These are phyloP conservation scores for Pseudonitzschia pungens DNA, from an alignment of 108 stramenopile genomes.

Conservation along the genomic window DNA sequence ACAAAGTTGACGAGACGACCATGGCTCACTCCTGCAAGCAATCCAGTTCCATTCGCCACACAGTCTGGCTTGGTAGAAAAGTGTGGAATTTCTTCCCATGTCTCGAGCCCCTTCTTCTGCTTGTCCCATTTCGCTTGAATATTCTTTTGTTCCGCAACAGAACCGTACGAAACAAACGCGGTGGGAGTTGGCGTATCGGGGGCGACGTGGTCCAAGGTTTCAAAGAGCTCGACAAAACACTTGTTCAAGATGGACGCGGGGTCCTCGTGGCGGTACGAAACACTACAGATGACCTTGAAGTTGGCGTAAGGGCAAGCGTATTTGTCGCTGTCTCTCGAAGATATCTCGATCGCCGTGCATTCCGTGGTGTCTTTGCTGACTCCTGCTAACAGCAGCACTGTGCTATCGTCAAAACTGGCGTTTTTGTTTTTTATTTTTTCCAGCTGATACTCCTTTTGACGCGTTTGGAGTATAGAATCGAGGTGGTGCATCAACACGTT, in stretches of 20 bases:
- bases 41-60: constrained; percentile 65
- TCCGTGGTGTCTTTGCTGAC: constrained; percentile 47
- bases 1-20: constrained; percentile 49
- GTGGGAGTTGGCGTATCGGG: constrained; percentile 73
- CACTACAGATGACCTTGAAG: constrained; percentile 53
- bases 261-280: constrained; percentile 48
- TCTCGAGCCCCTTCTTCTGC: constrained; percentile 48
- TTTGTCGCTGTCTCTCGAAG: constrained; percentile 27
- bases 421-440: constrained; percentile 35
- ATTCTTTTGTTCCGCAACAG: constrained; percentile 48
- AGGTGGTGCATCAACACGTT: constrained; percentile 32
- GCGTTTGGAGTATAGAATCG: constrained; percentile 17
- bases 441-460: constrained; percentile 35
- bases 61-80: constrained; percentile 58
- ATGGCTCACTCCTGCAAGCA: constrained; percentile 76
- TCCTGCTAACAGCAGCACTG: constrained; percentile 45
- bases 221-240: constrained; percentile 55
- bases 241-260: constrained; percentile 50
- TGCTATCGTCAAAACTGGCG: constrained; percentile 38
- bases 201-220: constrained; percentile 50
- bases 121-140: constrained; percentile 41
- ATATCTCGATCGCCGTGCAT: constrained; percentile 53
- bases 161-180: constrained; percentile 69
- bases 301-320: constrained; percentile 41
- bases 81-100: constrained; percentile 64